phyloP scores from a whole-genome alignment of 2,329 filamentous ascomycete genomes.

The Colletotrichum musicola region DNA sequence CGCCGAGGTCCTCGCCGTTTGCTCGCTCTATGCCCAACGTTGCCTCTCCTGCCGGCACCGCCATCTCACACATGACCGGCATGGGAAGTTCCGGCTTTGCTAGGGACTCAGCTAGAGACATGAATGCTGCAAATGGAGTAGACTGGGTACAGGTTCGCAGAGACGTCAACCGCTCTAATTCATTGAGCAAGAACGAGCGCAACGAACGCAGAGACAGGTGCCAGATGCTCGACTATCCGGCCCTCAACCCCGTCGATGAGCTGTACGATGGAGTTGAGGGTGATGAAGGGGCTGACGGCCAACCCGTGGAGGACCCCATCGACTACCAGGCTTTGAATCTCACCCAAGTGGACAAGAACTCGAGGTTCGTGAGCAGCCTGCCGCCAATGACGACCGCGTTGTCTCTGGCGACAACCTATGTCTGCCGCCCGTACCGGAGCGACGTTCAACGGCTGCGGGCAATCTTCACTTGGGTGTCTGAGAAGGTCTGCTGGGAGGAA shows the following conservation, averaged over 20 bases:
- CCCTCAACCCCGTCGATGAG: constrained; percentile 90
- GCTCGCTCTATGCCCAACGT: constrained; percentile 56
- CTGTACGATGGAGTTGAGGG: constrained; percentile 87
- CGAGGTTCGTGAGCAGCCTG: constrained; percentile 87
- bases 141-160: constrained; percentile 99
- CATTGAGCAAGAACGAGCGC: constrained; percentile 88
- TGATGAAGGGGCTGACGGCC: constrained; percentile 88
- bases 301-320: constrained; percentile 83
- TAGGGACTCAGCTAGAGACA: constrained; percentile 74
- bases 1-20: constrained; percentile 58
- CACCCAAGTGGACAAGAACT: constrained; percentile 92
- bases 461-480: constrained; percentile 98
- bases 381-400: constrained; percentile 85
- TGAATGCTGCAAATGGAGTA: constrained; percentile 72
- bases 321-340: constrained; percentile 87
- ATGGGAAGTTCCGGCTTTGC: constrained; percentile 52
- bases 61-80: constrained; percentile 45
- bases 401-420: constrained; percentile 88
- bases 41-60: constrained; percentile 61
- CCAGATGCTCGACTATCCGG: constrained; percentile 92
- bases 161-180: constrained; percentile 96
- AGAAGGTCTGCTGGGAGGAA: constrained; percentile 95
- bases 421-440: constrained; percentile 93
- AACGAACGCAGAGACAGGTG: constrained; percentile 88
- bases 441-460: constrained; percentile 93